Conservation (phyloP, 257 asterid species). For the Verbena officinalis region DNA sequence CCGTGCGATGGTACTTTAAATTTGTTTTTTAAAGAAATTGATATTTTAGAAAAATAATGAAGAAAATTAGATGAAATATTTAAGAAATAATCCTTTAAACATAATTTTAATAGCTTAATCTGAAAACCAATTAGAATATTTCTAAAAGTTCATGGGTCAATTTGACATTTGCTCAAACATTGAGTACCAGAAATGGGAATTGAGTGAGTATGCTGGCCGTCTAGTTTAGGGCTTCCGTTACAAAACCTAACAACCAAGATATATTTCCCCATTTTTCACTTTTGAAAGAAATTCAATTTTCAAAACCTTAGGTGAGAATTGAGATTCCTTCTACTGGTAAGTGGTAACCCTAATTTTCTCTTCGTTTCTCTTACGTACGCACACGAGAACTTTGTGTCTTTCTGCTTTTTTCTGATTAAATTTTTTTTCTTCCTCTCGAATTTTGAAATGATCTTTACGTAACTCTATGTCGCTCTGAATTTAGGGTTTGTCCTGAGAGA, state of each 20-base stretch:
- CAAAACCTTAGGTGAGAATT: conserved; percentile 22
- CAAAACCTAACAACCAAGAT: conserved; percentile 6
- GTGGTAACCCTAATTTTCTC: conserved; percentile 29
- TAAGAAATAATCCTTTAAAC: too few relatives aligned
- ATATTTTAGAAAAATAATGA: too few relatives aligned
- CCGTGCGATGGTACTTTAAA: neutral
- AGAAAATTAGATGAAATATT: too few relatives aligned
- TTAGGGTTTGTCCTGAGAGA: conserved; percentile 17
- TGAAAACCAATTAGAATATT: too few relatives aligned
- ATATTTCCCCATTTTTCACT: neutral
- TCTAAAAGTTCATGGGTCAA: neutral
- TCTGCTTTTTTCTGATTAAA: neutral
- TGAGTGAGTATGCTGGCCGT: neutral
- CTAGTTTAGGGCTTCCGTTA: conserved; percentile 17
- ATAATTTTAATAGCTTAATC: too few relatives aligned
- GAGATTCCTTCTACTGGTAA: conserved; percentile 23
- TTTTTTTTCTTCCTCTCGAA: neutral
- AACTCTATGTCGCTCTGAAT: conserved; percentile 21
- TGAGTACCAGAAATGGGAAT: neutral
- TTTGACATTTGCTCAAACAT: neutral
- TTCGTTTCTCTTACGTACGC: neutral
- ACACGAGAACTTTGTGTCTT: conserved; percentile 6
- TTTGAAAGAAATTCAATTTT: neutral
- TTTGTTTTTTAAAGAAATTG: too few relatives aligned
- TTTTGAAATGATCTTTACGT: conserved; percentile 11